A percentile compares a stretch with the other conserved stretches of the same genome.
These are phyloP conservation scores for Barbarea vulgaris DNA, from an alignment of 345 rosid species.

Conservation along the genomic window DNA sequence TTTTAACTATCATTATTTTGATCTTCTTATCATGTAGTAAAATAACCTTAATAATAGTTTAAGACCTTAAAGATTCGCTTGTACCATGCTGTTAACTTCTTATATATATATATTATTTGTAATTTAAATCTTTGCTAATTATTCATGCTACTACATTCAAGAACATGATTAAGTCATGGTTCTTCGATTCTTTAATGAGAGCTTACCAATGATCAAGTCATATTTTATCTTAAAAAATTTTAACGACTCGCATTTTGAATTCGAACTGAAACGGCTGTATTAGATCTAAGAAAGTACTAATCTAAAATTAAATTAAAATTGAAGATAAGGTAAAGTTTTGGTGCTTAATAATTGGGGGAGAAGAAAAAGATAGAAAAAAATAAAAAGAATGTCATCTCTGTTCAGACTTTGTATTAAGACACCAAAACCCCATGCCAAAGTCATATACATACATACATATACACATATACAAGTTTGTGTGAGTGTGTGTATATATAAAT, in stretches of 20 bases:
- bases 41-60: background rate
- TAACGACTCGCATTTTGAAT: conserved; percentile 33
- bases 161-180: conserved; percentile 39
- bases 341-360: conserved; percentile 41
- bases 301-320: conserved; percentile 36
- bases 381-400: conserved; percentile 30
- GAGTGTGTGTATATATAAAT: conserved; percentile 23
- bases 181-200: conserved; percentile 13
- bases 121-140: background rate
- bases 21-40: background rate
- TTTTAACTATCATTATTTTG: background rate
- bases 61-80: background rate
- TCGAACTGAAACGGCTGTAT: conserved; percentile 43
- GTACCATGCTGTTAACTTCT: background rate
- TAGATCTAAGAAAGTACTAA: conserved; percentile 34
- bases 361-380: conserved; percentile 5
- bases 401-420: conserved; percentile 39
- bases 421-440: conserved; percentile 44
- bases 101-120: background rate
- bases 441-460: conserved; percentile 23
- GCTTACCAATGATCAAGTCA: conserved; percentile 33
- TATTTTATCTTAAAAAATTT: background rate
- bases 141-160: background rate
- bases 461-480: conserved; percentile 8
- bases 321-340: conserved; percentile 44